Percentiles rank a stretch among this genome's conserved stretches.
Evolutionary conservation across 2,329 filamentous ascomycete genomes (phyloP).

Genomic region (Fusarium beomiforme): DNA sequence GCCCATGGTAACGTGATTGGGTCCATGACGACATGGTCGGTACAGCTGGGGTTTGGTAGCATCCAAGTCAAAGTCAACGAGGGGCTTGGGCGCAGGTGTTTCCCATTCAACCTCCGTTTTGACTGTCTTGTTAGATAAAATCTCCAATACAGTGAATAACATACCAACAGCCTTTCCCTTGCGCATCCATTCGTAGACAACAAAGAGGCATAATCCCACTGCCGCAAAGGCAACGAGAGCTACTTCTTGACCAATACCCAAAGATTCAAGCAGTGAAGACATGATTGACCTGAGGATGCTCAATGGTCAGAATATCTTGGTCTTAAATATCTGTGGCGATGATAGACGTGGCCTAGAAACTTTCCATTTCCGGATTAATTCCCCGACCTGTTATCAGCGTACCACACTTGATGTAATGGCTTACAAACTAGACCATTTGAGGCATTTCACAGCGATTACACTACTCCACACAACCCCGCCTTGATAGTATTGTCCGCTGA

Average conservation of each 20-base stretch:
- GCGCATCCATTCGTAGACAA: background rate
- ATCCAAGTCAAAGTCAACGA: conserved; percentile 11
- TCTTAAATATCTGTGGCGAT: background rate
- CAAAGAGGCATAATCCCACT: rapidly evolving
- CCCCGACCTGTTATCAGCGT: background rate
- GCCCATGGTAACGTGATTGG: conserved; percentile 31
- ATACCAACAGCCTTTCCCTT: background rate
- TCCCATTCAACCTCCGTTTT: background rate
- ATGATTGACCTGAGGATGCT: background rate
- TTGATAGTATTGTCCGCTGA: background rate
- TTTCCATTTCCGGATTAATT: background rate
- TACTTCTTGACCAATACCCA: background rate
- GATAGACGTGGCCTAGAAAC: conserved; percentile 4
- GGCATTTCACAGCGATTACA: background rate
- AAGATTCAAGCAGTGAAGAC: background rate
- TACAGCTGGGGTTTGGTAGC: conserved; percentile 21
- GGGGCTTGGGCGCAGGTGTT: conserved; percentile 5
- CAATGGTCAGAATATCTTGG: rapidly evolving
- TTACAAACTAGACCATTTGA: background rate
- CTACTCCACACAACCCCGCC: background rate
- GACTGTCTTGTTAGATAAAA: background rate
- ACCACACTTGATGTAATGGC: background rate
- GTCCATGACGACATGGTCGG: conserved; percentile 31
- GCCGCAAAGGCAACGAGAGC: background rate
- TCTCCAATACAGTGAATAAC: rapidly evolving